A percentile compares a stretch with the other conserved stretches of the same genome.
phyloP scores from a whole-genome alignment of 106 monocot species.

The Dendrobium chrysotoxum region DNA sequence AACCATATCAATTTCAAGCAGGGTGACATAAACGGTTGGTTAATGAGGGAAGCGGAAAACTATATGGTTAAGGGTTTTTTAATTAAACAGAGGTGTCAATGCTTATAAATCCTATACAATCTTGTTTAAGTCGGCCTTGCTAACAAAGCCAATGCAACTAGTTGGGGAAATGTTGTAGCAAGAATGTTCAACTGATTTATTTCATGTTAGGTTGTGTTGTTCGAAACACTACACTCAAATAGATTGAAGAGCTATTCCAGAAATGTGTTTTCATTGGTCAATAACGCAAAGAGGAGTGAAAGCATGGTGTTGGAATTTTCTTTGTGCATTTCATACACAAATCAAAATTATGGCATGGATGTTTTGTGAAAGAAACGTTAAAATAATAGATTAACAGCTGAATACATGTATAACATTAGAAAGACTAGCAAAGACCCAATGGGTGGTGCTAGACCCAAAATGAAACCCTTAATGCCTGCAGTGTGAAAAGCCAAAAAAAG shows the following conservation, averaged over 20 bases:
- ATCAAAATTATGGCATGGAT: not conserved
- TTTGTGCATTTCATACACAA: not conserved
- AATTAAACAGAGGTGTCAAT: not conserved
- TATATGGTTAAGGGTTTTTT: not conserved
- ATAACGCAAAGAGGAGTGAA: no score
- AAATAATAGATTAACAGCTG: not conserved
- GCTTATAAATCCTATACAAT: not conserved
- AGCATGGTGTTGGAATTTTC: not conserved
- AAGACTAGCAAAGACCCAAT: not conserved
- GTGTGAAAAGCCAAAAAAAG: not conserved
- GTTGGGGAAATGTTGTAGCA: not conserved
- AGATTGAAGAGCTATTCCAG: not conserved
- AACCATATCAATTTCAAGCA: not conserved
- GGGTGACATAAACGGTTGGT: not conserved
- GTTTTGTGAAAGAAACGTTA: not conserved
- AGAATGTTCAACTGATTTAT: not conserved
- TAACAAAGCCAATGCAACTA: not conserved
- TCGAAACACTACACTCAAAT: not conserved
- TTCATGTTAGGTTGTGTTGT: not conserved
- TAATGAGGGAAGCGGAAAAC: not conserved
- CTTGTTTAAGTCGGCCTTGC: not conserved
- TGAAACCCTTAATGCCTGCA: not conserved
- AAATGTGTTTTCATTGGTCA: not conserved
- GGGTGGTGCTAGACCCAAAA: not conserved
- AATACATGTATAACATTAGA: not conserved